Evolutionary conservation across 306 rosid genomes (phyloP).

Genomic region (Cotoneaster glaucophyllus): DNA sequence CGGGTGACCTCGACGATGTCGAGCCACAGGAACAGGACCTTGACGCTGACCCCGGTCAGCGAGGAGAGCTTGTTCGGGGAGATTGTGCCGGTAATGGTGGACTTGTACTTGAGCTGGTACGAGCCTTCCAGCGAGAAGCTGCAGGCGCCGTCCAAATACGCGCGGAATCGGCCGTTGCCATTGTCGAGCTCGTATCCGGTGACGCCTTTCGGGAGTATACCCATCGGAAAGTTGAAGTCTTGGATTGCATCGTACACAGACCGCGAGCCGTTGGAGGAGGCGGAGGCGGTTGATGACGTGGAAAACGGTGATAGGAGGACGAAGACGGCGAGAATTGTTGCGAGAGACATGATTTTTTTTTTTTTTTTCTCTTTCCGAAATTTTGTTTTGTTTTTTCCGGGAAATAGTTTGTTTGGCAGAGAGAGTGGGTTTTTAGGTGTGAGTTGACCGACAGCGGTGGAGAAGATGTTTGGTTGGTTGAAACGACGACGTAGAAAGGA

Average conservation of each 20-base stretch:
- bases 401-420: not conserved
- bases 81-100: constrained; percentile 56
- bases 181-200: constrained; percentile 41
- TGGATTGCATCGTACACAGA: constrained; percentile 55
- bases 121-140: constrained; percentile 70
- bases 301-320: constrained; percentile 25
- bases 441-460: not conserved
- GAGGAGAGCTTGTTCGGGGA: constrained; percentile 40
- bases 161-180: constrained; percentile 44
- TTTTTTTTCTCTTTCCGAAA: not conserved
- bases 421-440: not conserved
- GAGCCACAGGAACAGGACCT: constrained; percentile 69
- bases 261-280: not conserved
- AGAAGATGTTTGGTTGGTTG: too few relatives aligned
- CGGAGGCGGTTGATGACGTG: constrained; percentile 1
- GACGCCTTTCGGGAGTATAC: constrained; percentile 66
- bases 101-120: constrained; percentile 51
- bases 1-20: constrained; percentile 69
- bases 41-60: constrained; percentile 66
- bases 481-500: not conserved
- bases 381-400: not conserved
- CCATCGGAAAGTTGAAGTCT: constrained; percentile 52
- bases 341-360: constrained; percentile 19
- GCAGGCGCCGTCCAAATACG: constrained; percentile 51
- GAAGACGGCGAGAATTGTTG: constrained; percentile 10